Evolutionary conservation across 495 filamentous ascomycete genomes (phyloP), one percentile per base, ranked within the genome.

Genomic region (Xylaria palmicola): DNA sequence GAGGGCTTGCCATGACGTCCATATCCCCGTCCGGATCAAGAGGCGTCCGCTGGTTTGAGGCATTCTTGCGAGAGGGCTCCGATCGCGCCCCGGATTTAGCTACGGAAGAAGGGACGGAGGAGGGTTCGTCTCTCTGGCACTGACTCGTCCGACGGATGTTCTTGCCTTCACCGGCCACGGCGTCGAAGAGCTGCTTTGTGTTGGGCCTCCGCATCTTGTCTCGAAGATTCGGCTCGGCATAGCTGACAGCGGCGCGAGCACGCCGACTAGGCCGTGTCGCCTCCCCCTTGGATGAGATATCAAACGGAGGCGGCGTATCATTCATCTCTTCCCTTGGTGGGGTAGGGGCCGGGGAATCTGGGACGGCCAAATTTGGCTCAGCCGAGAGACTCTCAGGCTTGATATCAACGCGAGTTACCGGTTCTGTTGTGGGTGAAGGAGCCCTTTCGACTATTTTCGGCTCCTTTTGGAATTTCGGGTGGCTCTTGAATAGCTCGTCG

Each of bases 191-290:
- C 54, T 88, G 82, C 62, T 88, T 90, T 15, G 87, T 88, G 50
- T 61, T 61, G 20, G 90, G 88, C 50, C 91, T 85, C 51, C 91
- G 83, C 91, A 96, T 95, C 76, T 96, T 96, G 65, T 86, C 88
- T 52, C 89, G 81, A 32, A 96, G 77, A 67, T 89, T 95, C 8
- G 91, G 91, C 71, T 93, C 89, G 22, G 90, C 89, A 70, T 96
- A 96, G 75, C 89, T 94, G 47, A 96, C 82, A 29, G 82, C 80
- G 6, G 83, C 76, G 51, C 86, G 77, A 12, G 86, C 82, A 61
- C 91, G 85, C 26, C 91, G 78, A 43, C 83, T 85, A 9, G 84
- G 80, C 48, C 90, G 80, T 34, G 76, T 78, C 52, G 77, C 78
- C 36, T 81, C 77, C 47, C 78, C 81, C 7, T 69, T 73, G 2